Conservation (phyloP, 192 early-diverging fungal genomes). For the Coemansia sp. region DNA sequence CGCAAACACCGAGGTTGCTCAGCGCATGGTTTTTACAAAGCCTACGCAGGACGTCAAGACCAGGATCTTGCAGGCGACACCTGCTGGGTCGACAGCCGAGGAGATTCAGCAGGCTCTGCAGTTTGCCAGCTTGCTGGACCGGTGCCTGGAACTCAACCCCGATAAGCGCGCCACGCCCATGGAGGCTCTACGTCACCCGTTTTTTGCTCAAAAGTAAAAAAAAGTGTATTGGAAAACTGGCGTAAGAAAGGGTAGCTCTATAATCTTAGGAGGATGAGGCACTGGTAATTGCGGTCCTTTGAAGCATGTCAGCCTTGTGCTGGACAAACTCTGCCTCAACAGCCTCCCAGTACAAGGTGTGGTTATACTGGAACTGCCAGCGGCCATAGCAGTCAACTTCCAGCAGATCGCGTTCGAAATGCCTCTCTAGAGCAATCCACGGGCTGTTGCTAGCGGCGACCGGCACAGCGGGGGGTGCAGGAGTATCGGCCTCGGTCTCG, state of each 20-base stretch:
- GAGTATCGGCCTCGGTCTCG: not conserved
- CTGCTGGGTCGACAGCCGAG: conserved; percentile 28
- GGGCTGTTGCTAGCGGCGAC: conserved; percentile 20
- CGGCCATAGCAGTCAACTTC: conserved; percentile 74
- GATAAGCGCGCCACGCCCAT: conserved; percentile 83
- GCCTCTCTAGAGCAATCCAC: conserved; percentile 45
- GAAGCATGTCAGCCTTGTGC: conserved; percentile 24
- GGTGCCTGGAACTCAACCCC: conserved; percentile 76
- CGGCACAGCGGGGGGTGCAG: not conserved
- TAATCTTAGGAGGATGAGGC: not conserved
- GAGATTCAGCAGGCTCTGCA: conserved; percentile 55
- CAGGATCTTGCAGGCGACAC: conserved; percentile 61
- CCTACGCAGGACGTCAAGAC: conserved; percentile 70
- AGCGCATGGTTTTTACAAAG: conserved; percentile 63
- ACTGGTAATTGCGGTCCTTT: not conserved
- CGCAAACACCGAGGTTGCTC: conserved; percentile 67
- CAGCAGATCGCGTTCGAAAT: conserved; percentile 47
- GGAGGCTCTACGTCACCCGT: conserved; percentile 88
- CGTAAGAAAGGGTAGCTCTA: not conserved
- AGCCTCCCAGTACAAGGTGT: conserved; percentile 66
- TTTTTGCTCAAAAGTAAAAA: conserved; percentile 54
- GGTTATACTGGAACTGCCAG: conserved; percentile 66
- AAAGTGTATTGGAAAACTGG: not conserved
- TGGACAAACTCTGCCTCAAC: conserved; percentile 46
- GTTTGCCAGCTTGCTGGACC: conserved; percentile 87